Percentiles rank a stretch among this genome's conserved stretches.
Conservation (phyloP, 1,284 basidiomycete species). For the Malassezia slooffiae region DNA sequence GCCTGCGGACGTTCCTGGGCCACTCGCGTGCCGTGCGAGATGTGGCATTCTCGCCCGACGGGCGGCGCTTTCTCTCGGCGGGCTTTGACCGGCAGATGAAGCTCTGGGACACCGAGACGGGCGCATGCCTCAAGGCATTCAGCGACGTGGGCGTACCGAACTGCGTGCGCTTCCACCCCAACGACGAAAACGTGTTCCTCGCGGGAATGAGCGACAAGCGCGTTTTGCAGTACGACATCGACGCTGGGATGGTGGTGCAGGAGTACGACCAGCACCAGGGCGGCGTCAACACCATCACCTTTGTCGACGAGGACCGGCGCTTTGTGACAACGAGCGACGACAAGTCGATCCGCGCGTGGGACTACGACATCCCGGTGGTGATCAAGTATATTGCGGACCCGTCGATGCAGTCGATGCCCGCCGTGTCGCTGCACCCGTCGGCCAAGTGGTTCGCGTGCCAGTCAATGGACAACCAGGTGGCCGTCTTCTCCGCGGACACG, state of each 20-base stretch:
- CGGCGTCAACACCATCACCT: conserved; percentile 95
- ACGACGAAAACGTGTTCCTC: conserved; percentile 88
- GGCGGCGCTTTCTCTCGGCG: conserved; percentile 77
- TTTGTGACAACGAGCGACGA: conserved; percentile 98
- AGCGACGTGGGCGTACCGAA: conserved; percentile 94
- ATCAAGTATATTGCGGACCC: conserved; percentile 99
- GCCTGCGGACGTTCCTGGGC: conserved; percentile 90
- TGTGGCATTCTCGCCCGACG: conserved; percentile 84
- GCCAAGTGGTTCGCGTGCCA: conserved; percentile 95
- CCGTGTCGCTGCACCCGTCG: conserved; percentile 83
- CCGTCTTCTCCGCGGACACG: conserved; percentile 83
- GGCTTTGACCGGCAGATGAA: conserved; percentile 95
- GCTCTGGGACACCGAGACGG: conserved; percentile 98
- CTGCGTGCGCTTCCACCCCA: conserved; percentile 86
- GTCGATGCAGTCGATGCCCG: conserved; percentile 99
- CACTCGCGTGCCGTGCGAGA: conserved; percentile 95
- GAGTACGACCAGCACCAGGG: conserved; percentile 98
- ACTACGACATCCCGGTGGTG: conserved; percentile 80
- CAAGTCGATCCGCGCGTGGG: conserved; percentile 96
- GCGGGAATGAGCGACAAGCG: conserved; percentile 99
- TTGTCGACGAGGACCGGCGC: conserved; percentile 85
- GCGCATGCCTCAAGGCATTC: conserved; percentile 84
- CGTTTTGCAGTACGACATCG: conserved; percentile 96
- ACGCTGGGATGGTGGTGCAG: conserved; percentile 83
- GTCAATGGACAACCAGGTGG: conserved; percentile 93